Evolutionary conservation across 768 basidiomycete species (phyloP).

Genomic region (Hygrophorus pudorinus): DNA sequence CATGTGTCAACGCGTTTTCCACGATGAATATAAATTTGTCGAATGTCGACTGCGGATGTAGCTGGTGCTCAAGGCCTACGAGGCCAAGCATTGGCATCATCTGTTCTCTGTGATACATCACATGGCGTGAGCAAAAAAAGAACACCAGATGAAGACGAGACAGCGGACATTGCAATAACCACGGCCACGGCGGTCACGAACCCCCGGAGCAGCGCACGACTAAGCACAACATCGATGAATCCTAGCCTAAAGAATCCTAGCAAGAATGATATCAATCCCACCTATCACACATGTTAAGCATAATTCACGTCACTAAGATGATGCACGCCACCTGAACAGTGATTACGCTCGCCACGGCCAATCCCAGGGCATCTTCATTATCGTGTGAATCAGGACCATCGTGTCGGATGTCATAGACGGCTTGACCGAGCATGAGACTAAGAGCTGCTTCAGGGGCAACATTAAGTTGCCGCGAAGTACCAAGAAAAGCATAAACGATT

Average conservation of each 20-base stretch:
- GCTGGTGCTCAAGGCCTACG: conserved; percentile 34
- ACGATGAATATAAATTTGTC: conserved; percentile 74
- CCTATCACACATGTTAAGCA: conserved; percentile 29
- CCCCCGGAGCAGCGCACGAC: conserved; percentile 78
- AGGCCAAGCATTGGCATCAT: conserved; percentile 89
- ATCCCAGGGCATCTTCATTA: conserved; percentile 42
- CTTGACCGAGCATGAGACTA: conserved; percentile 80
- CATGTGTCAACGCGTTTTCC: conserved; percentile 41
- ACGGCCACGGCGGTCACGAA: conserved; percentile 81
- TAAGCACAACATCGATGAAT: conserved; percentile 89
- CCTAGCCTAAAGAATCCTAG: conserved; percentile 85
- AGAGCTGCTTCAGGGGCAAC: conserved; percentile 87
- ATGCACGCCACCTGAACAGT: conserved; percentile 58
- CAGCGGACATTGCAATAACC: conserved; percentile 56
- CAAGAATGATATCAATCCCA: conserved; percentile 75
- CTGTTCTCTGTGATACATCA: conserved; percentile 47
- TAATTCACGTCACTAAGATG: not conserved
- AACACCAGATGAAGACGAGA: not conserved
- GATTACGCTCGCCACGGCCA: conserved; percentile 71
- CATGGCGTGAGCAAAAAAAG: not conserved
- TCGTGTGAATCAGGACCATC: conserved; percentile 29
- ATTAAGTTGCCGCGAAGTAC: conserved; percentile 72
- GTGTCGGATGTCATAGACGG: conserved; percentile 60
- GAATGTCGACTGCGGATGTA: conserved; percentile 58
- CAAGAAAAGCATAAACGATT: conserved; percentile 84